Base-by-base conservation (phyloP, 2,329 filamentous ascomycete genomes). In the Pseudofabraea citricarpa region DNA sequence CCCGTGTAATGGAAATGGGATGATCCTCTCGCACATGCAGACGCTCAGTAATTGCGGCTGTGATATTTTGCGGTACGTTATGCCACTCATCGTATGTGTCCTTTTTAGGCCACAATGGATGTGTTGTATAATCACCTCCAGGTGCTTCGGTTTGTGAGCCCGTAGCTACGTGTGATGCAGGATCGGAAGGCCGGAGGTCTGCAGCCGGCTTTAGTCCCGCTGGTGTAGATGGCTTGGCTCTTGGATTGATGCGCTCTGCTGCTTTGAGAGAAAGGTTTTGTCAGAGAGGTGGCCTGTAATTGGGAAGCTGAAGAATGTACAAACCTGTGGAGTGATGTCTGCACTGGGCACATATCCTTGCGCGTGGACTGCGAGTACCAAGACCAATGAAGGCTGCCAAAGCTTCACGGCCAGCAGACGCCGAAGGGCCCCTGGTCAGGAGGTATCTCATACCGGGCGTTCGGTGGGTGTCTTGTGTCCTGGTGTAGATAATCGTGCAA, bases 1-100 rank as follows among this genome's bases (percentile, higher is more conserved):
- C 81, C 29, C 93, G 83, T 9, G 93, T 97, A 57, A 97, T 95
- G 54, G 79, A 81, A 26, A 98, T 75, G 19, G 93, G 93, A 60
- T 98, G 93, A 65, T 95, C 83, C 48, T 83, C 79, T 60, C 93
- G 82, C n/a, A 95, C 76, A 65, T 98, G 93, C n/a, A 98, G 74
- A 43, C 79, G 81, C 49, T 89, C 85, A 36, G 81, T 75, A 37
- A 94, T 77, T 44, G 87, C 81, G 18, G 81, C 72, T 37, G 90
- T 69, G 50, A 98, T 90, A 43, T 83, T 85, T 20, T 76, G 57
- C 3, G 91, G 83, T 12, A 87, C 75, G 65, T 98, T 98, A 65
- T 85, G 93, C 86, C 89, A 96, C 41, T 75, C 65, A 61, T 97
- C 90, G 10, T 15, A 77, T 83, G 15, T 68, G 60, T 63, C 90